These are phyloP conservation scores for Voacanga thouarsii DNA, from an alignment of 257 asterid genomes.

Conservation along the genomic window DNA sequence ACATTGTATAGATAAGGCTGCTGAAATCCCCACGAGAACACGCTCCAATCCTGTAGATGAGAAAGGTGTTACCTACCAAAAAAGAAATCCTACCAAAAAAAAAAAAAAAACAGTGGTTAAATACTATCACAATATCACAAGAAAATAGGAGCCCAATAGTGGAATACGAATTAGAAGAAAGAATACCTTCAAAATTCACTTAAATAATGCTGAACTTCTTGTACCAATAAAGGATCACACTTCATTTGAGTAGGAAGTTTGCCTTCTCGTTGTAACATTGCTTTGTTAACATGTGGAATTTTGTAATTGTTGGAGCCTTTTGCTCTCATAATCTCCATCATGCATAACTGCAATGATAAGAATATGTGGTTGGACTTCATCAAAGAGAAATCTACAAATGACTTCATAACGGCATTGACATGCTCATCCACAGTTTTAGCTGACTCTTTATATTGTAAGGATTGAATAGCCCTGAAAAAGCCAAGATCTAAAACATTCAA, in stretches of 20 bases:
- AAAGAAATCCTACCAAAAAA: too few species aligned
- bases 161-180: too few species aligned
- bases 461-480: not conserved
- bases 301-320: slow-evolving; percentile 6
- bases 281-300: slow-evolving; percentile 8
- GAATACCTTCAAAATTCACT: too few species aligned
- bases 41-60: too few species aligned
- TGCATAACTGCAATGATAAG: slow-evolving; percentile 4
- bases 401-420: slow-evolving; percentile 15
- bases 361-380: slow-evolving; percentile 8
- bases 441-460: not conserved
- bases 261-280: slow-evolving; percentile 1
- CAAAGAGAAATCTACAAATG: not conserved
- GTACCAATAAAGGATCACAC: too few species aligned
- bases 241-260: not conserved
- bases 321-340: slow-evolving; percentile 13
- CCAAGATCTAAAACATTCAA: not conserved
- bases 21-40: too few species aligned
- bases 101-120: too few species aligned
- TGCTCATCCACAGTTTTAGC: slow-evolving; percentile 1
- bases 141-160: too few species aligned
- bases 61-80: too few species aligned
- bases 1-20: too few species aligned
- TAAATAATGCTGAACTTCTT: too few species aligned
- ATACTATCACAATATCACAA: too few species aligned